phyloP scores from a whole-genome alignment of 306 rosid species.

The Malus orientalis region DNA sequence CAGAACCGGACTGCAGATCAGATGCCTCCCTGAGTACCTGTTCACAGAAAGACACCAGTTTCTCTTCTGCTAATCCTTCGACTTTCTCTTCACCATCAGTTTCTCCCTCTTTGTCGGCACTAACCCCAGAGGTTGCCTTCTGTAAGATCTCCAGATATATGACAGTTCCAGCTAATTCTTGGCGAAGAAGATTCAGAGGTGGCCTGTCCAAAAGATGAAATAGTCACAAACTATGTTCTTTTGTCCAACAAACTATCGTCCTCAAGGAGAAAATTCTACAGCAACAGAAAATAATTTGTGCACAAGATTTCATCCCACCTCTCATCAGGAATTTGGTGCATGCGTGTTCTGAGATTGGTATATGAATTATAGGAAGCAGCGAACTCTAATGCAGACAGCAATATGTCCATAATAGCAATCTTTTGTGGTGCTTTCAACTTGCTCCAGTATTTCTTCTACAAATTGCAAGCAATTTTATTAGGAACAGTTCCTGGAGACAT shows the following conservation, averaged over 20 bases:
- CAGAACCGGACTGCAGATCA: slow-evolving; percentile 74
- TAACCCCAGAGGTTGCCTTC: slow-evolving; percentile 62
- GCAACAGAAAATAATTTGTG: neutral
- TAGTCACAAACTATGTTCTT: slow-evolving; percentile 6
- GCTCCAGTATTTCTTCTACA: slow-evolving; percentile 93
- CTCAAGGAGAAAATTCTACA: slow-evolving; percentile 8
- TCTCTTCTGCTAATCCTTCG: slow-evolving; percentile 80
- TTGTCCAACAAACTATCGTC: neutral
- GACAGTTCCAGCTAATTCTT: slow-evolving; percentile 78
- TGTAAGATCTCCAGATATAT: slow-evolving; percentile 84
- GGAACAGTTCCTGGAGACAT: slow-evolving; percentile 1
- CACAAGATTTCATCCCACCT: slow-evolving; percentile 37
- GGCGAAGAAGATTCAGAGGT: slow-evolving; percentile 92
- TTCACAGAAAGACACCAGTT: slow-evolving; percentile 82
- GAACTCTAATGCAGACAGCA: slow-evolving; percentile 77
- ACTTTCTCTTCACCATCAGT: slow-evolving; percentile 48
- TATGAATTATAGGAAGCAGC: slow-evolving; percentile 91
- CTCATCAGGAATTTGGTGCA: slow-evolving; percentile 78
- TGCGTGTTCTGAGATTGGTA: slow-evolving; percentile 75
- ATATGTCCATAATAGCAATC: slow-evolving; percentile 71
- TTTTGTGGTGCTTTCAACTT: slow-evolving; percentile 67
- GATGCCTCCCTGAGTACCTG: slow-evolving; percentile 94
- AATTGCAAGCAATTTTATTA: slow-evolving; percentile 14
- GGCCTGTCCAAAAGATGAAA: slow-evolving; percentile 64
- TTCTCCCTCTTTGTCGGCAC: slow-evolving; percentile 32